A percentile compares a stretch with the other conserved stretches of the same genome.
Conservation (phyloP, 2,329 filamentous ascomycete species). For the Trichoderma harzianum region DNA sequence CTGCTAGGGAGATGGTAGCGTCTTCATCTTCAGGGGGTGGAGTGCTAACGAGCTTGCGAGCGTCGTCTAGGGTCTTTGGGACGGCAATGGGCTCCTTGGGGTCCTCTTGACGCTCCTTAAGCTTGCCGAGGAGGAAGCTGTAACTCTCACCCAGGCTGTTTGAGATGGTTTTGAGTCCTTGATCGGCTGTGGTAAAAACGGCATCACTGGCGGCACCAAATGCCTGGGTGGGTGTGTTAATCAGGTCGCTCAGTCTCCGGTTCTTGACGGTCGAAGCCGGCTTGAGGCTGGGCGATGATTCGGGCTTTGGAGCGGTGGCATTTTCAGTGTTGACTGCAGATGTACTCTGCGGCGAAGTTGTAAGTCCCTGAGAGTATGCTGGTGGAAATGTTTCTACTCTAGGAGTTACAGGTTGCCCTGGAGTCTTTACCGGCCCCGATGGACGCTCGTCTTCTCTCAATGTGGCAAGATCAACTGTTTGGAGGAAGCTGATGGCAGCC, state of each 20-base stretch:
- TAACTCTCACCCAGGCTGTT: conserved; percentile 89
- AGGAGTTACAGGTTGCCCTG: conserved; percentile 47
- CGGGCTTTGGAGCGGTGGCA: conserved; percentile 35
- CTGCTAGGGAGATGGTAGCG: conserved; percentile 53
- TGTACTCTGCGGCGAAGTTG: conserved; percentile 32
- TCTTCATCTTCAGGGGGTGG: conserved; percentile 63
- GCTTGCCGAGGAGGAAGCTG: conserved; percentile 84
- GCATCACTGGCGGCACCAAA: conserved; percentile 81
- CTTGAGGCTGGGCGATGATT: conserved; percentile 42
- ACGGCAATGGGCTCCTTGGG: conserved; percentile 53
- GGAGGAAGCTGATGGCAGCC: conserved; percentile 87
- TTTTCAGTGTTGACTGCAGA: conserved; percentile 33
- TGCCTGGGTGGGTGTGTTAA: conserved; percentile 78
- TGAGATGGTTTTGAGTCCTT: conserved; percentile 87
- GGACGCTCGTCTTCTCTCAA: conserved; percentile 75
- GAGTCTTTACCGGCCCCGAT: conserved; percentile 61
- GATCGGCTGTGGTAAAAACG: conserved; percentile 83
- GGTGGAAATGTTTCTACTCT: conserved; percentile 56
- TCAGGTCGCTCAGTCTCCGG: conserved; percentile 76
- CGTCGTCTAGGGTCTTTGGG: conserved; percentile 90
- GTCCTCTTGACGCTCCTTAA: conserved; percentile 65
- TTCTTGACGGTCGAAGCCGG: conserved; percentile 57
- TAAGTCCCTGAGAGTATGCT: conserved; percentile 48
- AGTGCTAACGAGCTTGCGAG: conserved; percentile 79
- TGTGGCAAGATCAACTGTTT: conserved; percentile 91